These are phyloP conservation scores for Microcyclospora pomicola DNA, from an alignment of 2,329 filamentous ascomycete species.

Conservation along the genomic window DNA sequence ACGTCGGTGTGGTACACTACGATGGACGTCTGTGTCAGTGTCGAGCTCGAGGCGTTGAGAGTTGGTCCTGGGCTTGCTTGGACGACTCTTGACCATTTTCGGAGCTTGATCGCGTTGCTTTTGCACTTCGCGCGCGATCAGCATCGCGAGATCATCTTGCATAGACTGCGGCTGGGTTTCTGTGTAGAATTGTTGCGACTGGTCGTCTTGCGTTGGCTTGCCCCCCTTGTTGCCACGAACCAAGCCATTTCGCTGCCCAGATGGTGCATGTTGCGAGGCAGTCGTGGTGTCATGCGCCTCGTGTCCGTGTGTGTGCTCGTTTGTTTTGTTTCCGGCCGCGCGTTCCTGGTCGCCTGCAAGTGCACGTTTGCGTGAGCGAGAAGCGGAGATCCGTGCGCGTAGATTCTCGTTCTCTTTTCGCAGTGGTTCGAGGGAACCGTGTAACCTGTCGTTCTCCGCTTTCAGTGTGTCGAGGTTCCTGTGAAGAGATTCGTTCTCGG, in stretches of 20 bases:
- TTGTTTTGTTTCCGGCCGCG: neutral
- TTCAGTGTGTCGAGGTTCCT: conserved; percentile 41
- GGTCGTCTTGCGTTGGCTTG: neutral
- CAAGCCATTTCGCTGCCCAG: too few species aligned
- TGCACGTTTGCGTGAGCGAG: conserved; percentile 18
- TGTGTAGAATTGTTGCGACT: neutral
- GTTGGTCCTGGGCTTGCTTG: too few species aligned
- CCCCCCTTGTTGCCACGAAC: conserved; percentile 1
- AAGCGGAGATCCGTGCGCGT: conserved; percentile 16
- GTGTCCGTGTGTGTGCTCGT: too few species aligned
- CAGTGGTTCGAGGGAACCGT: conserved; percentile 25
- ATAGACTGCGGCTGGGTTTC: conserved; percentile 9
- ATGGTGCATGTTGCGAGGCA: too few species aligned
- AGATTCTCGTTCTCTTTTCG: conserved; percentile 28
- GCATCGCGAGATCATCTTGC: conserved; percentile 11
- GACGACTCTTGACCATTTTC: conserved; percentile 1
- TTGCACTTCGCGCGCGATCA: conserved; percentile 18
- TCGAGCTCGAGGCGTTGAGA: neutral
- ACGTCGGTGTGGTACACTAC: conserved; percentile 1
- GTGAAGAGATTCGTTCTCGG: conserved; percentile 43
- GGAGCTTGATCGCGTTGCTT: conserved; percentile 10
- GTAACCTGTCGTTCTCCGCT: conserved; percentile 69
- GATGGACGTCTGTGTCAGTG: neutral
- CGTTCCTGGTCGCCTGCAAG: neutral
- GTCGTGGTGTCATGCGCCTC: too few species aligned